Evolutionary conservation across 2,329 filamentous ascomycete species (phyloP).

Genomic region (Arthroderma sp.): DNA sequence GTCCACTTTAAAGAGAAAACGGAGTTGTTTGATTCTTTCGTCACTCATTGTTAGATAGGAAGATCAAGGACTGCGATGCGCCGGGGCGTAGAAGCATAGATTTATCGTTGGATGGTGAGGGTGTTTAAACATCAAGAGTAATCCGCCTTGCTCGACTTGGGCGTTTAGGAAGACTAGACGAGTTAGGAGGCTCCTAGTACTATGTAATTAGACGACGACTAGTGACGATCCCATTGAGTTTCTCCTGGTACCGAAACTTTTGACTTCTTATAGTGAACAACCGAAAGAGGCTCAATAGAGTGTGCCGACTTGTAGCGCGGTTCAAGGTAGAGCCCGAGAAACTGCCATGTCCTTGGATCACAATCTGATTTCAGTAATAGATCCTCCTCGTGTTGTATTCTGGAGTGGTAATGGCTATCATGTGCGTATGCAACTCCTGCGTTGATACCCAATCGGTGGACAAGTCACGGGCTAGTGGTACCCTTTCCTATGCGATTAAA

Average conservation of each 20-base stretch:
- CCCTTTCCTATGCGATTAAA: background rate
- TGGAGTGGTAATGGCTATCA: conserved; percentile 3
- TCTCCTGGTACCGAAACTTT: background rate
- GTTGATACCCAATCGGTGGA: conserved; percentile 4
- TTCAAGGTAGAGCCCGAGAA: background rate
- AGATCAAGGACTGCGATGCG: background rate
- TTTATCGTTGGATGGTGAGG: background rate
- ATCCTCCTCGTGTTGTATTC: background rate
- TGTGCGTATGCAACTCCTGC: background rate
- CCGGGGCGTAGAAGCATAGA: background rate
- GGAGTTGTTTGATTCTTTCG: conserved; percentile 2
- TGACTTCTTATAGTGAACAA: background rate
- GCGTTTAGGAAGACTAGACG: background rate
- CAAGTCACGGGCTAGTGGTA: background rate
- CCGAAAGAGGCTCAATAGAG: background rate
- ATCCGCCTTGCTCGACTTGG: background rate
- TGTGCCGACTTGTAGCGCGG: background rate
- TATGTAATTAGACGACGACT: background rate
- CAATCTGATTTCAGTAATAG: background rate
- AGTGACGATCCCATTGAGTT: background rate
- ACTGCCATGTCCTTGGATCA: background rate
- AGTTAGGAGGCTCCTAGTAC: background rate
- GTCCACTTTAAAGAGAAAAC: conserved; percentile 15
- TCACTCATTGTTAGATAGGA: background rate
- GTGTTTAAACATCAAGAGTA: no score